A percentile compares a stretch with the other conserved stretches of the same genome.
These are phyloP conservation scores for Mucor indicus DNA, from an alignment of 371 early-diverging fungal species.

Conservation along the genomic window DNA sequence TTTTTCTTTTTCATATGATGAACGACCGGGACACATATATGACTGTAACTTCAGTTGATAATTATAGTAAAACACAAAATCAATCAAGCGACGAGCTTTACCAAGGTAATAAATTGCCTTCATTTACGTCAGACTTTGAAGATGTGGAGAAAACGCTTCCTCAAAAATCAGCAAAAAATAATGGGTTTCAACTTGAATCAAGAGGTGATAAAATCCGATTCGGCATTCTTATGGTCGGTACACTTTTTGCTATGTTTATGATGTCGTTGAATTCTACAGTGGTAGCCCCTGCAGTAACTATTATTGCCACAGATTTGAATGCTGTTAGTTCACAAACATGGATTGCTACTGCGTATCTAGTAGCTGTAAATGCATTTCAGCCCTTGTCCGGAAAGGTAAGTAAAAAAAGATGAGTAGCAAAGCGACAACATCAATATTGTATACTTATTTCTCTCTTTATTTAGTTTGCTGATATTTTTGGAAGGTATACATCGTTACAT, in stretches of 20 bases:
- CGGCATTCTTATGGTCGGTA: slow-evolving; percentile 17
- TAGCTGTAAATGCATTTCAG: slow-evolving; percentile 55
- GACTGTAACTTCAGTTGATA: background rate
- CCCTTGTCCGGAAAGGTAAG: slow-evolving; percentile 59
- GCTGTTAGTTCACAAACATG: slow-evolving; percentile 36
- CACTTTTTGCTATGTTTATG: slow-evolving; percentile 62
- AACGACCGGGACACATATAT: background rate
- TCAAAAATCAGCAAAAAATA: background rate
- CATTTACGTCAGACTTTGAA: background rate
- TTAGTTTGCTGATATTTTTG: slow-evolving; percentile 65
- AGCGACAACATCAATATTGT: no score
- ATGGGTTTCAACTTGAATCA: background rate
- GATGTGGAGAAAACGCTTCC: slow-evolving; percentile 2
- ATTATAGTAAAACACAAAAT: background rate
- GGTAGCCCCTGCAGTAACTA: slow-evolving; percentile 65
- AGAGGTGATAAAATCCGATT: slow-evolving; percentile 6
- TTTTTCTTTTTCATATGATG: no score
- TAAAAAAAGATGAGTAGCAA: no score
- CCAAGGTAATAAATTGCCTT: slow-evolving; percentile 4
- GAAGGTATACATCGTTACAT: slow-evolving; percentile 41
- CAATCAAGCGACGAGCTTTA: slow-evolving; percentile 9
- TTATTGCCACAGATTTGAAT: slow-evolving; percentile 55
- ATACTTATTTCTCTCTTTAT: background rate
- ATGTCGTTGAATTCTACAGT: slow-evolving; percentile 76
- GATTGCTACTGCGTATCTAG: slow-evolving; percentile 44